phyloP scores from a whole-genome alignment of 169 alveolate species.

The Toxoplasma gondii region DNA sequence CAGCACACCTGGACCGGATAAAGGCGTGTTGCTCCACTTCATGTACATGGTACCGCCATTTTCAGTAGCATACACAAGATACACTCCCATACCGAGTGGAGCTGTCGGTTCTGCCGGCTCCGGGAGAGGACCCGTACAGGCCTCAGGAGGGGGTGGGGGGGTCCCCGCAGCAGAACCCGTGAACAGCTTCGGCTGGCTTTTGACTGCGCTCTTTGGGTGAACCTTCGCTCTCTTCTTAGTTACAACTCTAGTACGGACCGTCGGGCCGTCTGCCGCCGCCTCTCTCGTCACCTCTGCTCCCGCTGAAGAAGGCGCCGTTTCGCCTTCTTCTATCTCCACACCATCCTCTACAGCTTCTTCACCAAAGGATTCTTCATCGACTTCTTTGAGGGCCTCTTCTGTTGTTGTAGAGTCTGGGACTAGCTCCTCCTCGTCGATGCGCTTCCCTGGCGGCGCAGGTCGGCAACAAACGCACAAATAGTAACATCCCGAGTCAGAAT shows the following conservation, averaged over 20 bases:
- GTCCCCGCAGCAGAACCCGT: constrained; percentile 62
- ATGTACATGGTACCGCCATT: constrained; percentile 34
- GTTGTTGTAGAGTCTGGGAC: background rate
- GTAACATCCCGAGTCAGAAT: constrained; percentile 42
- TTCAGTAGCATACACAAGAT: constrained; percentile 40
- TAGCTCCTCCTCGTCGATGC: constrained; percentile 41
- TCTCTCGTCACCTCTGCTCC: constrained; percentile 3
- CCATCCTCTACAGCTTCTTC: background rate
- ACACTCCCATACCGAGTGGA: constrained; percentile 50
- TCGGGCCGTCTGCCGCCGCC: constrained; percentile 9
- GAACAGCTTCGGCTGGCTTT: constrained; percentile 55
- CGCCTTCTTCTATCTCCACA: constrained; percentile 3
- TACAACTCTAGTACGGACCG: background rate
- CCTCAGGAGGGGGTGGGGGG: constrained; percentile 66
- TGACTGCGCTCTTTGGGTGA: constrained; percentile 38
- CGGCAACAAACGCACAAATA: constrained; percentile 63
- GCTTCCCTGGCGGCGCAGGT: constrained; percentile 18
- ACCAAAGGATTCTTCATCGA: background rate
- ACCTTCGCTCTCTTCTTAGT: background rate
- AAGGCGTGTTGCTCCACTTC: constrained; percentile 58
- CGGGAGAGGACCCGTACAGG: constrained; percentile 59
- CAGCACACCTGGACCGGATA: constrained; percentile 48
- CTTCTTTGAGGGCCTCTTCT: constrained; percentile 22
- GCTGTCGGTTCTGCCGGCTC: constrained; percentile 26
- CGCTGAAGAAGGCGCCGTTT: background rate